Evolutionary conservation across 345 rosid species (phyloP).

Genomic region (Eucalyptus curtisii): DNA sequence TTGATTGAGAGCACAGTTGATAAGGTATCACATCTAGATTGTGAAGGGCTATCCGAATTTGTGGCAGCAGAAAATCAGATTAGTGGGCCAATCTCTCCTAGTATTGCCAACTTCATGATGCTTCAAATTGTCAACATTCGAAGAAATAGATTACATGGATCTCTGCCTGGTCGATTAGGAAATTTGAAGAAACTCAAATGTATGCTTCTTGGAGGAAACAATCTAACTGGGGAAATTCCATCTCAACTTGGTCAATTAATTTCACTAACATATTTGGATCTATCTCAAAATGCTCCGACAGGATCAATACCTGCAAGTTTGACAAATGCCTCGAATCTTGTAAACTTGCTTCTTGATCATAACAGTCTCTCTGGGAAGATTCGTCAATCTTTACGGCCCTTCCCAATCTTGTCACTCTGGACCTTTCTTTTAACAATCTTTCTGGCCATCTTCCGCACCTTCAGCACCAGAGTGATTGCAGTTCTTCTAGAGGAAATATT

Average conservation of each 20-base stretch:
- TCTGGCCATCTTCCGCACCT: slow-evolving; percentile 36
- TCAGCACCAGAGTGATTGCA: slow-evolving; percentile 16
- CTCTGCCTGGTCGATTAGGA: slow-evolving; percentile 29
- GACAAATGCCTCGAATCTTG: slow-evolving; percentile 23
- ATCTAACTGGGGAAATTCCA: slow-evolving; percentile 37
- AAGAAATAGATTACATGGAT: slow-evolving; percentile 28
- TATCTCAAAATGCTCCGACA: slow-evolving; percentile 35
- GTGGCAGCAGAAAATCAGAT: slow-evolving; percentile 44
- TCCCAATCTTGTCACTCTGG: slow-evolving; percentile 14
- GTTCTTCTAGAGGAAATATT: slow-evolving; percentile 21
- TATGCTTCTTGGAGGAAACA: slow-evolving; percentile 32
- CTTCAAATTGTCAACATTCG: slow-evolving; percentile 31
- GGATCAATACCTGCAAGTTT: slow-evolving; percentile 39
- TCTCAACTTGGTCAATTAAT: slow-evolving; percentile 18
- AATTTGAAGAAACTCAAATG: slow-evolving; percentile 17
- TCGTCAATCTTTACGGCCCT: slow-evolving; percentile 31
- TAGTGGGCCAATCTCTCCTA: slow-evolving; percentile 15
- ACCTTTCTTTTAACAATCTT: slow-evolving; percentile 45
- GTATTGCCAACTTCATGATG: slow-evolving; percentile 23
- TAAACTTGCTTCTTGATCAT: slow-evolving; percentile 26
- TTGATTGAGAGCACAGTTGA: slow-evolving; percentile 13
- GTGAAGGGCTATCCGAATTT: slow-evolving; percentile 15
- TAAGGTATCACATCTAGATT: slow-evolving; percentile 10
- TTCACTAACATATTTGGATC: slow-evolving; percentile 37
- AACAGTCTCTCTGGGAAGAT: slow-evolving; percentile 43